phyloP scores from a whole-genome alignment of 108 stramenopile species.

The Cyclostephanos invisitatus region DNA sequence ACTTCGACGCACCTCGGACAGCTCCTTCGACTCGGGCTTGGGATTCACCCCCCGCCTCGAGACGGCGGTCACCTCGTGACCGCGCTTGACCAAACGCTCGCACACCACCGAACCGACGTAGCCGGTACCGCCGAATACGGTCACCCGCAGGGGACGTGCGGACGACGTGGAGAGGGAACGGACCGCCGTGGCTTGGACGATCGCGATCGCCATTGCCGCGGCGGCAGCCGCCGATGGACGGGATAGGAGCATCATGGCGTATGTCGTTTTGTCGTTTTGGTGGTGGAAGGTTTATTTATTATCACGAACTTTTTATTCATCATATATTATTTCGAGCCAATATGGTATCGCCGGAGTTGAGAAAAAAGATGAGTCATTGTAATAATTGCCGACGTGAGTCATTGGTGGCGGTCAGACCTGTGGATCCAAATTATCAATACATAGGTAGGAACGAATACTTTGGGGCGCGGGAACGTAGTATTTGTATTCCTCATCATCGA shows the following conservation, averaged over 20 bases:
- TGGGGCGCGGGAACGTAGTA: no score
- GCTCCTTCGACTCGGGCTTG: conserved; percentile 46
- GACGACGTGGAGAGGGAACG: conserved; percentile 25
- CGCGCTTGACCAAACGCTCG: conserved; percentile 52
- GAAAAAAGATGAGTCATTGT: no score
- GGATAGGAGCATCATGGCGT: conserved; percentile 20
- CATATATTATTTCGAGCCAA: no score
- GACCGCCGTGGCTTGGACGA: conserved; percentile 1
- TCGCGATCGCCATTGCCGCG: background rate
- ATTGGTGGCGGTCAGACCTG: no score
- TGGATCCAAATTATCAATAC: no score
- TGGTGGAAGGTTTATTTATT: background rate
- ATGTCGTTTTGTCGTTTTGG: background rate
- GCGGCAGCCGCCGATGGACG: background rate
- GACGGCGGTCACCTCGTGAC: conserved; percentile 55
- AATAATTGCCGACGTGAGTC: no score
- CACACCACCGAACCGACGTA: conserved; percentile 65
- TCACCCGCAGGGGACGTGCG: conserved; percentile 31
- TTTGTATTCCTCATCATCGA: no score
- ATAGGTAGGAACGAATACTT: no score
- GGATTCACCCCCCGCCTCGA: conserved; percentile 57
- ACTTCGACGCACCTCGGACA: conserved; percentile 43
- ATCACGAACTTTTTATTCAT: background rate
- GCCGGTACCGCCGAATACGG: conserved; percentile 54
- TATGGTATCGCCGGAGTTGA: no score